Conservation (phyloP, 179 eudicot species). For the Carnegiea gigantea region DNA sequence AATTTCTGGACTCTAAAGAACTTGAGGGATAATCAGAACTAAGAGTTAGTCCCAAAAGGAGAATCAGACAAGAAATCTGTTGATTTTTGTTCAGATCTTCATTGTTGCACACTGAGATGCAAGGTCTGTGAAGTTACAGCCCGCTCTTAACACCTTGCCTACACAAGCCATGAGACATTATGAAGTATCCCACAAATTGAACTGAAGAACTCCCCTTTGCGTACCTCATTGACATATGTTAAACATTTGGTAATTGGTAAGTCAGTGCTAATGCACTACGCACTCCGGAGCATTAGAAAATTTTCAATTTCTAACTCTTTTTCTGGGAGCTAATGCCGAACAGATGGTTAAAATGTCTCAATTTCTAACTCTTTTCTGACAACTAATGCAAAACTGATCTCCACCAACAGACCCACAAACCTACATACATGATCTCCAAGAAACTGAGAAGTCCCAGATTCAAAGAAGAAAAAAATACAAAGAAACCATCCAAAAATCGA, state of each 20-base stretch:
- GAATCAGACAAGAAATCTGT: background rate
- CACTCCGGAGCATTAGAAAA: background rate
- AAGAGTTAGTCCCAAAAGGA: no score
- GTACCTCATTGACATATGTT: background rate
- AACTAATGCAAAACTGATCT: background rate
- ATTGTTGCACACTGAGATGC: background rate
- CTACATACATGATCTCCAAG: background rate
- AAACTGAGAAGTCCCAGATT: conserved; percentile 11
- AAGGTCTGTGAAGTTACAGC: background rate
- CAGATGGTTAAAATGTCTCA: background rate
- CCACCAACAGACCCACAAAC: background rate
- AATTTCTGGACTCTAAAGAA: background rate
- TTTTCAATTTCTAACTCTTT: background rate
- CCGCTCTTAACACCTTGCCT: background rate
- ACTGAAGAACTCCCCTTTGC: background rate
- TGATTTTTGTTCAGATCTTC: background rate
- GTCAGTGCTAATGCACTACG: background rate
- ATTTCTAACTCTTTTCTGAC: background rate
- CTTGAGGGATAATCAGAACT: background rate
- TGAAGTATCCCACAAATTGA: background rate
- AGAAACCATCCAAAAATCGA: background rate
- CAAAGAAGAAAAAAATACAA: background rate
- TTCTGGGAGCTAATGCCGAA: background rate
- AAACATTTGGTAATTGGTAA: no score
- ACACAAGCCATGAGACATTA: background rate